Evolutionary conservation across 805 yeast species (phyloP).

Genomic region (Sugiyamaella marilandica): DNA sequence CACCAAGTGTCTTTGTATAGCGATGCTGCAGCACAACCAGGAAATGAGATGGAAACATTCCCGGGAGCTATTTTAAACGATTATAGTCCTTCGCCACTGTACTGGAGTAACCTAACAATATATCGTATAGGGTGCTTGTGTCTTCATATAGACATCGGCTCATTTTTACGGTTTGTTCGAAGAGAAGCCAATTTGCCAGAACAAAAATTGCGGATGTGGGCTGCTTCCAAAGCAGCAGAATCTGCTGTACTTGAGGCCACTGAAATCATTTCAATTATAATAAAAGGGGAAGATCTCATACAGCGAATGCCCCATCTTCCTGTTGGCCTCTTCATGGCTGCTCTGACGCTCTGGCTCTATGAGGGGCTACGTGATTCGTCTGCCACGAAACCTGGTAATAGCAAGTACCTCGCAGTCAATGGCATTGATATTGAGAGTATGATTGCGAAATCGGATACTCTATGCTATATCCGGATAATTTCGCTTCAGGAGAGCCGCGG

Average conservation of each 20-base stretch:
- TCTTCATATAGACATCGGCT: background rate
- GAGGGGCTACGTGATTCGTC: conserved; percentile 15
- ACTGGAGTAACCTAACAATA: background rate
- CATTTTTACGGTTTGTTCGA: conserved; percentile 3
- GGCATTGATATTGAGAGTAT: background rate
- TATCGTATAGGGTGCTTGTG: background rate
- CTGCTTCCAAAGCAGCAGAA: conserved; percentile 21
- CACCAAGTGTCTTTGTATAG: conserved; percentile 22
- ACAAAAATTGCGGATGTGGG: conserved; percentile 18
- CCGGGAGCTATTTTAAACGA: background rate
- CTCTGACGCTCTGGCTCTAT: conserved; percentile 29
- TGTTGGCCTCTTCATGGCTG: conserved; percentile 29
- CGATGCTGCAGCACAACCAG: background rate
- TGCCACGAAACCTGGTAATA: background rate
- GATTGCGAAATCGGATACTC: background rate
- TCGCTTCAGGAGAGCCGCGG: background rate
- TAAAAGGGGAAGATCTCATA: conserved; percentile 10
- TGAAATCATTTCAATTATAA: background rate
- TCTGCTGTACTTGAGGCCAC: conserved; percentile 9
- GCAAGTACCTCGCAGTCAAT: background rate
- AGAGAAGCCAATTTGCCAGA: conserved; percentile 12
- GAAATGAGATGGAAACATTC: background rate
- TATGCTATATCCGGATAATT: background rate
- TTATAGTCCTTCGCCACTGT: background rate
- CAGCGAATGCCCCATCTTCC: conserved; percentile 28